Conservation (phyloP, 768 basidiomycete genomes). For the Chiua virens region DNA sequence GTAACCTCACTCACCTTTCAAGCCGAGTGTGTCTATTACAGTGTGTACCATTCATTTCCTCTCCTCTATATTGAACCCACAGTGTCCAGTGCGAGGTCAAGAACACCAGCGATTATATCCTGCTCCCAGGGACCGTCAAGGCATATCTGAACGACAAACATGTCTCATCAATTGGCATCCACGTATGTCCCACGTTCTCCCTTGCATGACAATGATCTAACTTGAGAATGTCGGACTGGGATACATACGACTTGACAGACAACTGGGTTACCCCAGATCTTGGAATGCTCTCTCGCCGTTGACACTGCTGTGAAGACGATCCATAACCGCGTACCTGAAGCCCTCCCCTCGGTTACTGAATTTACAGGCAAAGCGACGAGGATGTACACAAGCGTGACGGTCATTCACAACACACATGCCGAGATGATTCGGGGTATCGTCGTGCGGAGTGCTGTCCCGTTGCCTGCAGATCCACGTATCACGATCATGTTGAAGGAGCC, state of each 20-base stretch:
- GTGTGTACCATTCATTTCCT: neutral
- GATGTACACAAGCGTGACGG: slow-evolving; percentile 17
- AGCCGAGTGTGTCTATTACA: slow-evolving; percentile 21
- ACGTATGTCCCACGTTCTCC: slow-evolving; percentile 8
- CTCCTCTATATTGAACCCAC: neutral
- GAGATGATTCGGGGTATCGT: slow-evolving; percentile 12
- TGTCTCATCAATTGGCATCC: slow-evolving; percentile 26
- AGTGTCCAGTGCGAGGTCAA: slow-evolving; percentile 21
- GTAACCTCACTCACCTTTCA: slow-evolving; percentile 23
- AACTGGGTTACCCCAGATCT: slow-evolving; percentile 11
- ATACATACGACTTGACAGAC: slow-evolving; percentile 1
- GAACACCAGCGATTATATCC: slow-evolving; percentile 25
- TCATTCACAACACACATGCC: slow-evolving; percentile 16
- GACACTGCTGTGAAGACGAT: slow-evolving; percentile 15
- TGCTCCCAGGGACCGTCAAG: slow-evolving; percentile 30
- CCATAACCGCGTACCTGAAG: slow-evolving; percentile 10
- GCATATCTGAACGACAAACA: slow-evolving; percentile 28
- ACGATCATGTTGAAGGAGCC: slow-evolving; percentile 30
- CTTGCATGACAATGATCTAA: no score
- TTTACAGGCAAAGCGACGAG: slow-evolving; percentile 11
- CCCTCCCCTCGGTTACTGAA: slow-evolving; percentile 4
- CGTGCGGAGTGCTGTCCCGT: slow-evolving; percentile 28
- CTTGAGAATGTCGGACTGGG: no score
- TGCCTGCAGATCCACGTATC: slow-evolving; percentile 28
- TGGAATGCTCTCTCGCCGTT: slow-evolving; percentile 22